phyloP scores from a whole-genome alignment of 202 grass and related monocot genomes.

The Zizania palustris region DNA sequence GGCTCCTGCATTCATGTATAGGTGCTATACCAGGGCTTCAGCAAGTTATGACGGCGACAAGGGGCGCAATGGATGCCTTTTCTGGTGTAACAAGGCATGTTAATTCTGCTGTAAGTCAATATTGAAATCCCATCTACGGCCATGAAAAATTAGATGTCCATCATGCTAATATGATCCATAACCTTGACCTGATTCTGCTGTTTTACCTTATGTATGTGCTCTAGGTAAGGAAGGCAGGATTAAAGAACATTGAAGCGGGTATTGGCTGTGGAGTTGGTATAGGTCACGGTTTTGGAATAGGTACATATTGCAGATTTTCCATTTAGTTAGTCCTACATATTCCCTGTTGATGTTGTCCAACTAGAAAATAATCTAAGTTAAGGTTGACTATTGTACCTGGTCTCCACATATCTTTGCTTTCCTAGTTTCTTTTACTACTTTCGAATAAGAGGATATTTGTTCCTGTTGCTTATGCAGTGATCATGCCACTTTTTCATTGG shows the following conservation, averaged over 20 bases:
- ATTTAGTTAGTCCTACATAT: neutral
- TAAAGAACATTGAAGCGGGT: conserved; percentile 83
- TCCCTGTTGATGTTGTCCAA: neutral
- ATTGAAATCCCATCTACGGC: neutral
- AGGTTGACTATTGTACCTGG: neutral
- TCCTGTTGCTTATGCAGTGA: neutral
- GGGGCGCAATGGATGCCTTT: conserved; percentile 54
- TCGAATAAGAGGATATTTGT: no score
- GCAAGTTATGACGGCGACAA: conserved; percentile 88
- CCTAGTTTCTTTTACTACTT: no score
- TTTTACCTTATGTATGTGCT: conserved; percentile 19
- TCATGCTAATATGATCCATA: neutral
- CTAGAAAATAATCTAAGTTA: neutral
- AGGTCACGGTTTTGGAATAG: conserved; percentile 94
- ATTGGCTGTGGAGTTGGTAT: conserved; percentile 88
- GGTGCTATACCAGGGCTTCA: conserved; percentile 85
- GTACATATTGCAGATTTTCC: conserved; percentile 43
- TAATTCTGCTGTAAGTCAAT: conserved; percentile 68
- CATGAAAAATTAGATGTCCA: neutral
- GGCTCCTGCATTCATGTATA: conserved; percentile 39
- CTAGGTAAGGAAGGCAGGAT: conserved; percentile 71
- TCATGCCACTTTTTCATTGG: neutral
- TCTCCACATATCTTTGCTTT: neutral
- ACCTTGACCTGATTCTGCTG: conserved; percentile 22
- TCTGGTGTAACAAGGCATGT: conserved; percentile 81